Conservation (phyloP, 306 rosid species). For the Arachis stenosperma region DNA sequence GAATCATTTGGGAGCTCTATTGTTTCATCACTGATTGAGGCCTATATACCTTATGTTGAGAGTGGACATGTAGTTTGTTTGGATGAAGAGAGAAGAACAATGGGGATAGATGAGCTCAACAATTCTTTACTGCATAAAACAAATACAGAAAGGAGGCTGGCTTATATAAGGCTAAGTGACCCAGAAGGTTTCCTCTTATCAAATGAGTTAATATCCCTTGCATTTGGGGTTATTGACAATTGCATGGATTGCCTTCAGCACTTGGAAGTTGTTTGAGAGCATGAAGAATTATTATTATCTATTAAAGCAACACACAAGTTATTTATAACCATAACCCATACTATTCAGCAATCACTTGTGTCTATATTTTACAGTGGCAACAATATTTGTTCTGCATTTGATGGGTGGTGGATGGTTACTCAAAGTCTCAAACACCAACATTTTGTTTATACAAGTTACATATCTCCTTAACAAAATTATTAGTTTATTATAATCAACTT, state of each 20-base stretch:
- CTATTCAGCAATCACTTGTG: too few relatives aligned
- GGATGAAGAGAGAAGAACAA: constrained; percentile 56
- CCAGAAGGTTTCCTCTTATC: constrained; percentile 95
- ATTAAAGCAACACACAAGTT: constrained; percentile 22
- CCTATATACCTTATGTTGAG: constrained; percentile 67
- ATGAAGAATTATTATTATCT: background rate
- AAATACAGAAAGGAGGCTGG: constrained; percentile 36
- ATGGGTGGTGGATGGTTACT: too few relatives aligned
- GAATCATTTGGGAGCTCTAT: constrained; percentile 61
- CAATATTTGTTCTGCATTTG: too few relatives aligned
- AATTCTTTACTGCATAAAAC: constrained; percentile 33
- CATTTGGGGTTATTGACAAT: constrained; percentile 73
- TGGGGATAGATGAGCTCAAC: constrained; percentile 51
- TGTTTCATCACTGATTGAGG: constrained; percentile 62
- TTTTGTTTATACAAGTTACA: too few relatives aligned
- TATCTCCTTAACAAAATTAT: too few relatives aligned
- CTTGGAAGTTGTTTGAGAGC: constrained; percentile 32
- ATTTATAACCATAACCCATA: background rate
- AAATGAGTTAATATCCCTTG: constrained; percentile 82
- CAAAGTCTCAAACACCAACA: too few relatives aligned
- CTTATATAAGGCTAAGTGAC: constrained; percentile 74
- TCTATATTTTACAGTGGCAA: background rate
- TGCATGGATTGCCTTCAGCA: constrained; percentile 36
- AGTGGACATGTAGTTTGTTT: constrained; percentile 82
- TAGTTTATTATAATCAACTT: background rate